Conservation (phyloP, 768 basidiomycete species). For the Kwoniella sp. region DNA sequence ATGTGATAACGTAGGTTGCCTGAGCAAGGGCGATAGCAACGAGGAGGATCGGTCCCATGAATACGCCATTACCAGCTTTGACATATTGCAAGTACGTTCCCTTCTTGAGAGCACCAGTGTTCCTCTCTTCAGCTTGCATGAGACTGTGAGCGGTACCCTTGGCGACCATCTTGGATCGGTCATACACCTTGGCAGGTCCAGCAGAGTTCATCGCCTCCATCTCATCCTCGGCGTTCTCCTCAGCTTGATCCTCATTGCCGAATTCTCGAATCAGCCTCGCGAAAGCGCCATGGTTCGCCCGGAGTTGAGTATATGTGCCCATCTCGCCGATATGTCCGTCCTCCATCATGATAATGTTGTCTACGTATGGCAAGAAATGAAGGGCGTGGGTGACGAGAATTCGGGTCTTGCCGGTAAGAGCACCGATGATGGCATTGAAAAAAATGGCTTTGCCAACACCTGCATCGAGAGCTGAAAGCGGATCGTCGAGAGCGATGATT, state of each 20-base stretch:
- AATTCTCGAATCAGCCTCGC: slow-evolving; percentile 74
- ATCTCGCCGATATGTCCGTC: slow-evolving; percentile 77
- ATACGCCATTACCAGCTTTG: slow-evolving; percentile 67
- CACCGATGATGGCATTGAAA: slow-evolving; percentile 74
- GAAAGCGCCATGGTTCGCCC: slow-evolving; percentile 68
- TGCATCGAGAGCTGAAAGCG: slow-evolving; percentile 86
- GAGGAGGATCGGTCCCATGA: slow-evolving; percentile 69
- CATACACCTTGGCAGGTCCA: slow-evolving; percentile 46
- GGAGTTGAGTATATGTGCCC: slow-evolving; percentile 75
- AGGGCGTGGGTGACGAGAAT: slow-evolving; percentile 89
- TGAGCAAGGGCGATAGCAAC: slow-evolving; percentile 69
- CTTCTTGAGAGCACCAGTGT: slow-evolving; percentile 68
- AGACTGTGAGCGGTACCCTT: slow-evolving; percentile 60
- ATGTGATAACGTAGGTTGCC: slow-evolving; percentile 66
- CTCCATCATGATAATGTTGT: slow-evolving; percentile 77
- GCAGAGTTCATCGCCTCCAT: slow-evolving; percentile 53
- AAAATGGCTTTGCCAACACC: slow-evolving; percentile 88
- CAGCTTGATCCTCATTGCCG: slow-evolving; percentile 66
- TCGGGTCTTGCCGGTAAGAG: slow-evolving; percentile 70
- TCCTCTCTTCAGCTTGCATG: slow-evolving; percentile 84
- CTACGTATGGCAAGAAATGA: slow-evolving; percentile 83
- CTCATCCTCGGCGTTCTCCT: slow-evolving; percentile 59
- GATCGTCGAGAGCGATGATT: slow-evolving; percentile 79
- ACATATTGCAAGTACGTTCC: slow-evolving; percentile 63
- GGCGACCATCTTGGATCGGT: slow-evolving; percentile 56